Percentiles rank a stretch among this genome's conserved stretches.
These are phyloP conservation scores for Podospora didyma DNA, from an alignment of 495 filamentous ascomycete species.

Conservation along the genomic window DNA sequence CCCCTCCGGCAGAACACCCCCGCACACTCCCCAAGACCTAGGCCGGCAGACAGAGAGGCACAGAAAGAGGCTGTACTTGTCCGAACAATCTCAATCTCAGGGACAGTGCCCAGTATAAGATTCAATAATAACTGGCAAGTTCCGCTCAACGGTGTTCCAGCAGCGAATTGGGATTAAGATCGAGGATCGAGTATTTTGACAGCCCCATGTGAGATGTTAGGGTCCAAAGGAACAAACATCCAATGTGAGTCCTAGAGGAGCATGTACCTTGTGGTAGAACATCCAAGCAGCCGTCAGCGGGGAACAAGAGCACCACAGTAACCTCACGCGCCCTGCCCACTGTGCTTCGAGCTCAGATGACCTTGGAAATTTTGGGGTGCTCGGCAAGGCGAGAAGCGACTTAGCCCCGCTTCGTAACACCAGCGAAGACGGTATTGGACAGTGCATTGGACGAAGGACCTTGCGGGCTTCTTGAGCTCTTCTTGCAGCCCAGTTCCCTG, in stretches of 20 bases:
- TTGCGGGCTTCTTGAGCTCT: not conserved
- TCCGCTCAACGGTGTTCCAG: no score
- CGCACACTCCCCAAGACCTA: not conserved
- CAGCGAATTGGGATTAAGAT: no score
- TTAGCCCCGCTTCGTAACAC: not conserved
- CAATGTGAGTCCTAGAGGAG: no score
- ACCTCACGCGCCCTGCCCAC: not conserved
- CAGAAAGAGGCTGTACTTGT: no score
- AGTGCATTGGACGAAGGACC: not conserved
- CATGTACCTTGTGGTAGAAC: no score
- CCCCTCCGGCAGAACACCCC: not conserved
- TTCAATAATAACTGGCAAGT: no score
- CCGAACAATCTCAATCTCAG: no score
- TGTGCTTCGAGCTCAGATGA: slow-evolving; percentile 26
- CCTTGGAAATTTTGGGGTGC: slow-evolving; percentile 18
- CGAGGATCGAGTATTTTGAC: no score
- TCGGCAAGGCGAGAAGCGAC: slow-evolving; percentile 18
- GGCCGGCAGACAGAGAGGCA: not conserved
- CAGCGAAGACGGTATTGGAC: not conserved
- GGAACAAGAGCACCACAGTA: not conserved
- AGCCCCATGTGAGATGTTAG: no score
- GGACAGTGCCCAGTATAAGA: no score
- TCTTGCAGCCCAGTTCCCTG: no score
- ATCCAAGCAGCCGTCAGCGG: not conserved
- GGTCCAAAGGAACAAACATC: no score